Evolutionary conservation across 2,329 filamentous ascomycete genomes (phyloP), one percentile per base, ranked within the genome.

Genomic region (Colletotrichum sp.): DNA sequence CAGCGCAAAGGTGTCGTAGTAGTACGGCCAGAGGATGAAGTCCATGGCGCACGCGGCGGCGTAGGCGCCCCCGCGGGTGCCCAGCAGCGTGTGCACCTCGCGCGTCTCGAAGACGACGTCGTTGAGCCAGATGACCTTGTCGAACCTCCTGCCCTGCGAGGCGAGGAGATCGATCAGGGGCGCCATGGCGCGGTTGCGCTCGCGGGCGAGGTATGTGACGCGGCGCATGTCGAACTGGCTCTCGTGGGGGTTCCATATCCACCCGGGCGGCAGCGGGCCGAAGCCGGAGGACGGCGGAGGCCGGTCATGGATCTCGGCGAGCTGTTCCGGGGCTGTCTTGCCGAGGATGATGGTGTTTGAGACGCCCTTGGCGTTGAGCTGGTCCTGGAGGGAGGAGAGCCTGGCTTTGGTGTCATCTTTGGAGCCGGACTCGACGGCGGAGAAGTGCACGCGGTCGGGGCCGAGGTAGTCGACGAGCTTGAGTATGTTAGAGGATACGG

Each of bases 341-440:
- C 93, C 92, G 7, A 94, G 83, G 3, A 87, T 84, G 39, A 95
- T 87, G n/a, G 86, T 89, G 68, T 89, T 89, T 18, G 84, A 82
- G 5, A 93, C 89, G 8, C 87, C 86, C 36, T 88, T 81, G 27
- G 83, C 80, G 12, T 88, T 89, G 16, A 94, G 71, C n/a, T 70
- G 48, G 4, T 34, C 15, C 13, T 66, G 55, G 12, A 62, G 61
- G 25, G 58, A 8, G 39, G 39, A 27, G 22, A 77, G 85, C 36
- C 87, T 82, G 4, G 78, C 79, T 78, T 93, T 94, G 6, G 92
- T 92, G 70, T 91, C 84, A 82, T 95, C 93, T 82, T 90, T 92
- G 74, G 92, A 93, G 4, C 93, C 93, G 66, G 91, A 93, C 82
- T 94, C 93, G 78, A 92, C 89, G 25, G 94, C 89, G 39, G 90